These are phyloP conservation scores for Ophiostoma sp. DNA, from an alignment of 2,329 filamentous ascomycete genomes.

Conservation along the genomic window DNA sequence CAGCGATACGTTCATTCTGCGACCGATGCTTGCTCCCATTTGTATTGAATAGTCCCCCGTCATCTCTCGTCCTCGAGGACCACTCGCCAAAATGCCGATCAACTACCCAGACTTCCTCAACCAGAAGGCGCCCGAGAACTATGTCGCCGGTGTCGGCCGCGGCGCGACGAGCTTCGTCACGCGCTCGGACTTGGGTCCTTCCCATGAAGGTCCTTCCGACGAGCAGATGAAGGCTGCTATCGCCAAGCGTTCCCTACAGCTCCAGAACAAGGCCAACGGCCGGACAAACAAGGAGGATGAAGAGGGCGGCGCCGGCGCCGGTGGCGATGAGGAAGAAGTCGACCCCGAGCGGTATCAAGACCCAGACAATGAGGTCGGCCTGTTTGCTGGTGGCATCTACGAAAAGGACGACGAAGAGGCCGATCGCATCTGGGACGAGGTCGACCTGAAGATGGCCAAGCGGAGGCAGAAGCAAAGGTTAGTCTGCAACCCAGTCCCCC, in stretches of 20 bases:
- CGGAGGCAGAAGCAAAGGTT: constrained; percentile 81
- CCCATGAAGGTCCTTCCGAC: constrained; percentile 88
- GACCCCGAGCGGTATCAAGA: constrained; percentile 70
- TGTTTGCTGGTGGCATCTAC: constrained; percentile 93
- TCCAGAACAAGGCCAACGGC: constrained; percentile 48
- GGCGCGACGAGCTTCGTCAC: constrained; percentile 98
- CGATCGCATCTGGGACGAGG: constrained; percentile 88
- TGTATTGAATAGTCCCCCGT: neutral
- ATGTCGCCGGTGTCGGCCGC: constrained; percentile 93
- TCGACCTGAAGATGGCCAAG: constrained; percentile 96
- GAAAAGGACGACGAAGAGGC: constrained; percentile 98
- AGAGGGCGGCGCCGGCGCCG: constrained; percentile 35
- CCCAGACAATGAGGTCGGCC: constrained; percentile 90
- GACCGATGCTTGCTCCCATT: too few relatives aligned
- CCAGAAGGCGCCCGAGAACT: constrained; percentile 79
- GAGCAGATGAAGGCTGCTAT: constrained; percentile 98
- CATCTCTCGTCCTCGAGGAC: neutral
- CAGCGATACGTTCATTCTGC: neutral
- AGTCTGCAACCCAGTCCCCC: constrained; percentile 35
- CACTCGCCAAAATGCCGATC: constrained; percentile 40
- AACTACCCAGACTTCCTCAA: constrained; percentile 68
- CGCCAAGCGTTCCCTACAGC: constrained; percentile 81
- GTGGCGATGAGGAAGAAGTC: constrained; percentile 63
- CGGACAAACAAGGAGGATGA: constrained; percentile 57
- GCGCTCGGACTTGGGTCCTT: constrained; percentile 90